Evolutionary conservation across 2,329 filamentous ascomycete genomes (phyloP).

Genomic region (Pseudogymnoascus sp.): DNA sequence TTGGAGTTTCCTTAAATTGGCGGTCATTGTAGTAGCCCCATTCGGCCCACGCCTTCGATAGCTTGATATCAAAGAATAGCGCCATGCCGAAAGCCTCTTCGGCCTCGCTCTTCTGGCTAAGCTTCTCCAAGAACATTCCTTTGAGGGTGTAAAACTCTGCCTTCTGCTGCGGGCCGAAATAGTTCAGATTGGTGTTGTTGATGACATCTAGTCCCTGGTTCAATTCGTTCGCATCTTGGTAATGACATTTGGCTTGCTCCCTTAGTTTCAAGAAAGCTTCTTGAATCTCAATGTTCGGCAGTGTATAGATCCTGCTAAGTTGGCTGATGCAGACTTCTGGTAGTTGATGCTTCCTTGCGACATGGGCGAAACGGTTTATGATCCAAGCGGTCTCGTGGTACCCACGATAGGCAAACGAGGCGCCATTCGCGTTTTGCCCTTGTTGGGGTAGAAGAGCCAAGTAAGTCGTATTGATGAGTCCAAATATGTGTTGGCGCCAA

Average conservation of each 20-base stretch:
- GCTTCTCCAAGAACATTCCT: conserved; percentile 96
- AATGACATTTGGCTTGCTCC: conserved; percentile 99
- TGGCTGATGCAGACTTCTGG: conserved; percentile 97
- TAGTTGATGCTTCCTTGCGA: conserved; percentile 92
- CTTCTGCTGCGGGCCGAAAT: conserved; percentile 93
- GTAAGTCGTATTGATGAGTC: conserved; percentile 91
- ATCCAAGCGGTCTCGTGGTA: conserved; percentile 99
- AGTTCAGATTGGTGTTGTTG: conserved; percentile 98
- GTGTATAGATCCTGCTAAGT: conserved; percentile 92
- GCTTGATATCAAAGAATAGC: conserved; percentile 87
- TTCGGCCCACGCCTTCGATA: conserved; percentile 97
- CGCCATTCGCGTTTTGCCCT: conserved; percentile 66
- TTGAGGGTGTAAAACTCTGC: conserved; percentile 99
- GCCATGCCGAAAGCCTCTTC: conserved; percentile 92
- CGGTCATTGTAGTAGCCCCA: conserved; percentile 98
- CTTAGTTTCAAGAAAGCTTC: conserved; percentile 96
- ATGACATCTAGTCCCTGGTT: conserved; percentile 94
- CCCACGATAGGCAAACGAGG: conserved; percentile 91
- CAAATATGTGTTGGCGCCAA: conserved; percentile 98
- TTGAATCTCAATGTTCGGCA: conserved; percentile 99
- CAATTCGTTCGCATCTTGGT: conserved; percentile 88
- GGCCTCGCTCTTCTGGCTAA: conserved; percentile 82
- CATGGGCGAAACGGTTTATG: conserved; percentile 97
- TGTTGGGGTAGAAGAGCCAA: conserved; percentile 73
- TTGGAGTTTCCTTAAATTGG: conserved; percentile 85